Evolutionary conservation across 306 rosid genomes (phyloP), one percentile per base, ranked within the genome.

Genomic region (Cotoneaster glaucophyllus): DNA sequence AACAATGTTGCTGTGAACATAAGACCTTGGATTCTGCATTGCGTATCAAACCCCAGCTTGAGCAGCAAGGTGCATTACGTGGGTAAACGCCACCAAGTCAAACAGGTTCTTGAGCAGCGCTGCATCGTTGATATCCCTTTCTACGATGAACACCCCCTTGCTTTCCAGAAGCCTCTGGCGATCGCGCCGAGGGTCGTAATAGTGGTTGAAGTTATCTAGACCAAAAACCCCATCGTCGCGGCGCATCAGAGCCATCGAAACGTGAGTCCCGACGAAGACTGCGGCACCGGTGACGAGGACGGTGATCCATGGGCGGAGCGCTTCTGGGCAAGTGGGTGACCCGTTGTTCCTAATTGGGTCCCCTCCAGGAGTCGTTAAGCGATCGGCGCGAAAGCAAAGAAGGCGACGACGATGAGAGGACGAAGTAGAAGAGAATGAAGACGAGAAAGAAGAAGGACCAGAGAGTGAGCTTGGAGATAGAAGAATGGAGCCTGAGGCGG

Each of bases 1-100:
- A 8, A 90, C 98, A 62, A 93, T 78, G 77, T 93, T 93, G 80
- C 92, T 89, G 44, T 89, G 95, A 4, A 93, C 89, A 69, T 91
- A 91, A 1, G 92, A 86, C 3, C 75, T 70, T 0, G 98, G 98
- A 76, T 93, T 93, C 81, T 86, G 87, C 95, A 93, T 91, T 11
- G 97, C 98, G 80, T 87, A 93, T 11, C 97, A 87, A 3, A 93
- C 96, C 2, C 98, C 96, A 0, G 96, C 98, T 79, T 93, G 98
- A 0, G 98, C 98, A 4, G 96, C 98, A 1, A 93, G 87, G 69
- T 93, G 98, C 90, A 91, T 89, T 29, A 93, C 95, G 80, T 93
- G 97, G 0, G 89, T 87, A 67, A 93, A 93, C 13, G 93, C 75
- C 17, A 88, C 98, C 2, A 89, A 97, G 48, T 93, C 98, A 76